Conservation (phyloP, 176 grass and related monocot genomes). For the Cenchrus americanus region DNA sequence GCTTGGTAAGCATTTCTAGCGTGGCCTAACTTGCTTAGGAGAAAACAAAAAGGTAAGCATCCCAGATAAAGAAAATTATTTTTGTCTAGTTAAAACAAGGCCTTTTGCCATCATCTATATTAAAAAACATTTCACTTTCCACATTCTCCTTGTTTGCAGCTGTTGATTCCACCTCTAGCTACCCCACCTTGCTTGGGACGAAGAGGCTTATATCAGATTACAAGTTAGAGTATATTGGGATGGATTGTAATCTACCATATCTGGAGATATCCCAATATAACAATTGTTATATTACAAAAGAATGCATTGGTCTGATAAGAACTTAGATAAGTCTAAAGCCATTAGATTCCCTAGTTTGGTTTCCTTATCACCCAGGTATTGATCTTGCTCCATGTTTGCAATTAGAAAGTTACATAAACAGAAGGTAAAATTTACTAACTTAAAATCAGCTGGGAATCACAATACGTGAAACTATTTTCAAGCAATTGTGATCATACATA, state of each 20-base stretch:
- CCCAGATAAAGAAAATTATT: constrained; percentile 5
- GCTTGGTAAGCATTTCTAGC: not conserved
- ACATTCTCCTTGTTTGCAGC: not conserved
- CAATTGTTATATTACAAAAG: not conserved
- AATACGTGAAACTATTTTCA: not conserved
- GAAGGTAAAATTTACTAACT: constrained; percentile 28
- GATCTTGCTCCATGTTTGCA: constrained; percentile 22
- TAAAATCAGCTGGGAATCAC: constrained; percentile 16
- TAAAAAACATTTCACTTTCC: not conserved
- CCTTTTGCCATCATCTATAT: not conserved
- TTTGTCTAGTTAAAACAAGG: constrained; percentile 7
- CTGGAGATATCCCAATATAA: too few relatives aligned
- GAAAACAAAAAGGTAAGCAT: constrained; percentile 2
- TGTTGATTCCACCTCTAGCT: not conserved
- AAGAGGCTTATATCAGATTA: not conserved
- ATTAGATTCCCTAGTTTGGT: constrained; percentile 28
- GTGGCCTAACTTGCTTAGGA: not conserved
- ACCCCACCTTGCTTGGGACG: not conserved
- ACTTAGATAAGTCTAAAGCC: not conserved
- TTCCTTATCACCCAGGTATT: constrained; percentile 8
- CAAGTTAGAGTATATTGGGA: too few relatives aligned
- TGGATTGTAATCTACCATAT: too few relatives aligned
- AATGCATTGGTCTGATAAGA: not conserved
- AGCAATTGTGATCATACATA: constrained; percentile 14
- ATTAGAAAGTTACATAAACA: constrained; percentile 17